Evolutionary conservation across 2,329 filamentous ascomycete species (phyloP).

Genomic region (Cladobotryum mycophilum): DNA sequence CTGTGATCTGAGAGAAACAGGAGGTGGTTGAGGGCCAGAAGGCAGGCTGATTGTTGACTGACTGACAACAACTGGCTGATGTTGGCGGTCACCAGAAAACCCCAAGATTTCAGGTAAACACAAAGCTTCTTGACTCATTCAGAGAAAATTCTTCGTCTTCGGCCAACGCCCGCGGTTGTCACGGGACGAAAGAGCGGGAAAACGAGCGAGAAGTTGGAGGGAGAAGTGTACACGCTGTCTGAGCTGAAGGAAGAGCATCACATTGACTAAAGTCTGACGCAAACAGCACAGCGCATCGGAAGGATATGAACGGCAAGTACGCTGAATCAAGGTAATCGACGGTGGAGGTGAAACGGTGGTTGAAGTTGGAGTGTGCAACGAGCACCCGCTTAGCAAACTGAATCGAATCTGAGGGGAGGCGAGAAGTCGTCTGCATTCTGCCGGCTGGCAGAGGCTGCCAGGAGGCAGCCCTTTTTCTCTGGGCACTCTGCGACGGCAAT

Average conservation of each 20-base stretch:
- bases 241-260: neutral
- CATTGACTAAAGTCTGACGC: neutral
- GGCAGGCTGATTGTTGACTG: no score
- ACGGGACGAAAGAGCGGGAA: neutral
- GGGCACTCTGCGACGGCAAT: neutral
- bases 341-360: neutral
- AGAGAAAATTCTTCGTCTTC: neutral
- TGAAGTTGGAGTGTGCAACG: constrained; percentile 1
- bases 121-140: neutral
- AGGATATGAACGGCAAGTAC: no score
- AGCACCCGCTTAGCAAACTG: constrained; percentile 3
- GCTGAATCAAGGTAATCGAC: no score
- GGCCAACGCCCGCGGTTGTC: neutral
- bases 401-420: neutral
- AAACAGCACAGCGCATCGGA: neutral
- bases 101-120: neutral
- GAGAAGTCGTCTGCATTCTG: neutral
- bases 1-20: no score
- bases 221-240: neutral
- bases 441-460: neutral
- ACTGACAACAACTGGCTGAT: no score
- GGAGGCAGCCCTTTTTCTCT: no score
- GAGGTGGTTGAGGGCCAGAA: no score
- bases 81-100: neutral
- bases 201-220: neutral